These are phyloP conservation scores for Trypanosoma conorhini DNA, from an alignment of 208 protist species.

Conservation along the genomic window DNA sequence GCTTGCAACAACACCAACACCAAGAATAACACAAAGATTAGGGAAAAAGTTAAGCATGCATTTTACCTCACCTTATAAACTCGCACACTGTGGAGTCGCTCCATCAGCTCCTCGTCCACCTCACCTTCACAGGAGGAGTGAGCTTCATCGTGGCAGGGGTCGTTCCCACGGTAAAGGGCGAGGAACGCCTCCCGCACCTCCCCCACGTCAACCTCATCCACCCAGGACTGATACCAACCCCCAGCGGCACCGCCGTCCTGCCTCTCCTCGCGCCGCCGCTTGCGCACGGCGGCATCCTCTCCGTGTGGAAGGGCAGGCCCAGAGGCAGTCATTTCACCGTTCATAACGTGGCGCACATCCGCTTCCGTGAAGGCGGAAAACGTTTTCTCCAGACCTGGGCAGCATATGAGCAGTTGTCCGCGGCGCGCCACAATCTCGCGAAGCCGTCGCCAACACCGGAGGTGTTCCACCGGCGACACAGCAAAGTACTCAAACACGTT, in stretches of 20 bases:
- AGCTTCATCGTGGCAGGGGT: not conserved
- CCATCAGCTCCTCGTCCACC: slow-evolving; percentile 5
- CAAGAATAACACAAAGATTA: slow-evolving; percentile 2
- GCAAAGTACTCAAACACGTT: slow-evolving; percentile 91
- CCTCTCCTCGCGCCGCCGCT: slow-evolving; percentile 1
- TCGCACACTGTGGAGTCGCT: slow-evolving; percentile 15
- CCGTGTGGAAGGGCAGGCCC: not conserved
- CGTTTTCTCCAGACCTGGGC: slow-evolving; percentile 62
- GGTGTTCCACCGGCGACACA: slow-evolving; percentile 42
- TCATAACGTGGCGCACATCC: slow-evolving; percentile 1
- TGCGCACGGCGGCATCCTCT: not conserved
- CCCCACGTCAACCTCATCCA: slow-evolving; percentile 26
- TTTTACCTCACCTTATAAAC: slow-evolving; percentile 26
- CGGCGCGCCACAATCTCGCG: slow-evolving; percentile 36
- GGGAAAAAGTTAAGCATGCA: not conserved
- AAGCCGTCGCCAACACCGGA: slow-evolving; percentile 66
- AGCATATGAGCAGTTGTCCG: slow-evolving; percentile 66
- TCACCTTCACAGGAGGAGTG: slow-evolving; percentile 1
- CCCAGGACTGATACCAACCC: slow-evolving; percentile 17
- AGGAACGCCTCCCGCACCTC: slow-evolving; percentile 18
- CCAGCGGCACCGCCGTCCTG: not conserved
- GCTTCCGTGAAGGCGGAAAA: slow-evolving; percentile 34
- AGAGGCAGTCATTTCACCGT: not conserved
- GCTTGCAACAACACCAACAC: not conserved
- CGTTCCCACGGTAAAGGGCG: not conserved